phyloP scores from a whole-genome alignment of 805 yeast genomes.

The Sugiyamaella floridensis region DNA sequence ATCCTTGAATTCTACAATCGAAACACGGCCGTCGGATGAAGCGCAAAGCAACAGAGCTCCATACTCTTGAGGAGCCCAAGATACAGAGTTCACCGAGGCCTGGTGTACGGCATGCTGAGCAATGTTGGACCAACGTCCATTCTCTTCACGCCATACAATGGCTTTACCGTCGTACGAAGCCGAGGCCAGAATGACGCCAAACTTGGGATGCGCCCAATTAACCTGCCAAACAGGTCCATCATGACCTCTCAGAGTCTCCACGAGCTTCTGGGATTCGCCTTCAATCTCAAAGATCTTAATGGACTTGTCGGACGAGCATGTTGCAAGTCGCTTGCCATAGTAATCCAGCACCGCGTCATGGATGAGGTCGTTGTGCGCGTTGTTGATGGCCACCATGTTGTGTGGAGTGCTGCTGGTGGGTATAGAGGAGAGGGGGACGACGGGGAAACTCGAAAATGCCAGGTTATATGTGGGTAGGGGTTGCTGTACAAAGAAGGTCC shows the following conservation, averaged over 20 bases:
- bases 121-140: conserved; percentile 78
- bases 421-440: background rate
- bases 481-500: too few species aligned
- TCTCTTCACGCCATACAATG: conserved; percentile 90
- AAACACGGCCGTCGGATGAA: conserved; percentile 87
- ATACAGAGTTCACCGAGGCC: conserved; percentile 89
- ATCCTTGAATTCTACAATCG: conserved; percentile 84
- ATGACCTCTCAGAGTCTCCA: conserved; percentile 85
- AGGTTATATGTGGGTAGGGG: background rate
- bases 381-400: conserved; percentile 79
- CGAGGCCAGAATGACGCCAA: conserved; percentile 89
- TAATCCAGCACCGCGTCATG: conserved; percentile 97
- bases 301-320: conserved; percentile 94
- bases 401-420: background rate
- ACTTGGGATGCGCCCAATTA: conserved; percentile 98
- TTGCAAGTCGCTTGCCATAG: conserved; percentile 92
- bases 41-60: conserved; percentile 89
- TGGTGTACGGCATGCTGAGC: conserved; percentile 83
- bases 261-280: conserved; percentile 71
- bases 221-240: conserved; percentile 99
- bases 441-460: background rate
- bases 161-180: conserved; percentile 95
- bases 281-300: conserved; percentile 89
- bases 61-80: conserved; percentile 97
- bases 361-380: conserved; percentile 86